Conservation (phyloP, 192 early-diverging fungal species). For the Umbelopsis sp. region DNA sequence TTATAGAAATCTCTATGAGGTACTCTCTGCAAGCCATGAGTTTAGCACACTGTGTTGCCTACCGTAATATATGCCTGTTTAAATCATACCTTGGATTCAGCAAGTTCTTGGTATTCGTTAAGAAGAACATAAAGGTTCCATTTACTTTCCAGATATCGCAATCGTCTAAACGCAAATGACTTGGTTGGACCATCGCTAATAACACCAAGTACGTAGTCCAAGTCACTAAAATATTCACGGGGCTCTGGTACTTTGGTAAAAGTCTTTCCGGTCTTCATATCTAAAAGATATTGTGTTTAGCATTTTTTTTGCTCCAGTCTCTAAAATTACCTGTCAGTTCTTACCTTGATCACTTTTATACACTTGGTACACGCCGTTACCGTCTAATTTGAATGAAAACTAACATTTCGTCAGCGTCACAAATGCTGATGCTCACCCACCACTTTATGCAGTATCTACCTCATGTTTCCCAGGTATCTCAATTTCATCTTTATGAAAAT, state of each 20-base stretch:
- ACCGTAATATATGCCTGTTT: too few relatives aligned
- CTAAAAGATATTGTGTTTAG: slow-evolving; percentile 20
- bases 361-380: slow-evolving; percentile 67
- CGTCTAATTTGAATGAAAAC: slow-evolving; percentile 53
- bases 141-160: slow-evolving; percentile 86
- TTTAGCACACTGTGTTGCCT: too few relatives aligned
- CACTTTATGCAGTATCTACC: slow-evolving; percentile 10
- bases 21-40: slow-evolving; percentile 53
- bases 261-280: slow-evolving; percentile 27
- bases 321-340: not conserved
- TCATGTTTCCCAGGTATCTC: slow-evolving; percentile 37
- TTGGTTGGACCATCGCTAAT: slow-evolving; percentile 89
- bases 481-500: slow-evolving; percentile 35
- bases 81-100: slow-evolving; percentile 70
- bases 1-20: slow-evolving; percentile 95
- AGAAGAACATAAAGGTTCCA: slow-evolving; percentile 87
- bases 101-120: slow-evolving; percentile 90
- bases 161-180: slow-evolving; percentile 81
- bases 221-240: slow-evolving; percentile 78
- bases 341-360: slow-evolving; percentile 29
- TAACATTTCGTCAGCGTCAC: not conserved
- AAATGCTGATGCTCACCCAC: not conserved
- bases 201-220: slow-evolving; percentile 71
- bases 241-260: slow-evolving; percentile 59
- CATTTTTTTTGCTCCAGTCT: not conserved